Base-by-base conservation (phyloP, 139 green algal species). In the Coelastrella sp. region DNA sequence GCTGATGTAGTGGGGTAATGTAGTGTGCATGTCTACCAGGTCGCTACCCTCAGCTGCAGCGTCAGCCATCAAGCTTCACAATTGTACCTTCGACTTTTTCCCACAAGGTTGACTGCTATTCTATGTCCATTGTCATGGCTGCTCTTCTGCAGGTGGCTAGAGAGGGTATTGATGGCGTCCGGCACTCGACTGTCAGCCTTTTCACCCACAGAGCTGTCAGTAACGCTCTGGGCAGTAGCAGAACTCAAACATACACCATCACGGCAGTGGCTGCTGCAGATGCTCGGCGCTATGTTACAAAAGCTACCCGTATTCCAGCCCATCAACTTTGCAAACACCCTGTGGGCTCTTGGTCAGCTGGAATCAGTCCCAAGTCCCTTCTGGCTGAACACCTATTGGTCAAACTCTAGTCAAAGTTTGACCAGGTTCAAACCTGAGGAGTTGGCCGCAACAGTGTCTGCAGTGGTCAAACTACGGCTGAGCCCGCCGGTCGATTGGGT, bases 141-240 rank as follows among this genome's bases (percentile, higher is more conserved):
- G 74, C 3, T 32, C 76, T 59, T 5, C 76, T 83, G 76, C 83
- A 88, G 83, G 54, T 88, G 83, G 83, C 81, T 87, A n/a, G 61
- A 87, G 2, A 61, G 64, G 3, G 22, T 87, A 5, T 19, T 87
- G 61, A 78, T 71, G 16, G 68, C 83, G 16, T 10, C 83, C 56
- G 68, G 4, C 3, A 20, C 19, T 3, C 17, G 58, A 61, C 83
- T 88, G 5, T 16, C 47, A 16, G 3, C 20, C 3, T 80, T 80
- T 13, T 32, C 66, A 22, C 4, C 66, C 13, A 66, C 32, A 58
- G 58, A 88, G 32, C 66, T 88, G 2, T 47, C 83, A 7, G 5
- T 59, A 19, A 68, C 56, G 5, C 6, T 88, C 10, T 88, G 83
- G 83, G 83, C 83, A 0, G 47, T 88, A 3, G 83, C 58, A n/a